Evolutionary conservation across 805 yeast genomes (phyloP).

Genomic region (Candida maris): DNA sequence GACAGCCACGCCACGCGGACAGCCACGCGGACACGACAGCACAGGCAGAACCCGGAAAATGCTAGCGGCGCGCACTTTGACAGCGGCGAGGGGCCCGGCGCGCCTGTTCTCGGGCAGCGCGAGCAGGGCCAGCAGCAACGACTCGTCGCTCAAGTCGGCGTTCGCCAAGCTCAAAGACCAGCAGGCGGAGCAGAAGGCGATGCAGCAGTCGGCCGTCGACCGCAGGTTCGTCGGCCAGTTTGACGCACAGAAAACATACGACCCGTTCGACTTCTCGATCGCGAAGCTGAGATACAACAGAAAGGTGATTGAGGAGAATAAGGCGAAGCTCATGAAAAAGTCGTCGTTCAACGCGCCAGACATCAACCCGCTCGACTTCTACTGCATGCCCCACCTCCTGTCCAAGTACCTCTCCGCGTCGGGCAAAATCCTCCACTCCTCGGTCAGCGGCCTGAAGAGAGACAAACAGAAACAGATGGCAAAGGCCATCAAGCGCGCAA

Average conservation of each 20-base stretch:
- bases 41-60: too few species aligned
- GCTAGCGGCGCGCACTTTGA: too few species aligned
- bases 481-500: slow-evolving; percentile 75
- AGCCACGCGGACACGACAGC: too few species aligned
- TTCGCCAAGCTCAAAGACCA: slow-evolving; percentile 19
- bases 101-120: too few species aligned
- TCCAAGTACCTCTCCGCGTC: slow-evolving; percentile 63
- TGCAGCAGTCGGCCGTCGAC: slow-evolving; percentile 27
- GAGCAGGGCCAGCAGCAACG: too few species aligned
- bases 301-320: slow-evolving; percentile 22
- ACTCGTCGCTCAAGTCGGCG: slow-evolving; percentile 17
- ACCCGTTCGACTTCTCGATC: slow-evolving; percentile 76
- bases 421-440: slow-evolving; percentile 75
- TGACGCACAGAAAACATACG: slow-evolving; percentile 55
- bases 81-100: too few species aligned
- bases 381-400: slow-evolving; percentile 67
- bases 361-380: slow-evolving; percentile 65
- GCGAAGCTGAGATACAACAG: slow-evolving; percentile 52
- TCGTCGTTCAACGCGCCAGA: slow-evolving; percentile 37
- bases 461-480: slow-evolving; percentile 68
- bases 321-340: slow-evolving; percentile 24
- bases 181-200: slow-evolving; percentile 15
- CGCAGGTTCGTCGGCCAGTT: slow-evolving; percentile 44
- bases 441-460: slow-evolving; percentile 62
- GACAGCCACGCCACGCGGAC: too few species aligned